A percentile compares a stretch with the other conserved stretches of the same genome.
Conservation (phyloP, 345 rosid genomes). For the Aethionema arabicum region DNA sequence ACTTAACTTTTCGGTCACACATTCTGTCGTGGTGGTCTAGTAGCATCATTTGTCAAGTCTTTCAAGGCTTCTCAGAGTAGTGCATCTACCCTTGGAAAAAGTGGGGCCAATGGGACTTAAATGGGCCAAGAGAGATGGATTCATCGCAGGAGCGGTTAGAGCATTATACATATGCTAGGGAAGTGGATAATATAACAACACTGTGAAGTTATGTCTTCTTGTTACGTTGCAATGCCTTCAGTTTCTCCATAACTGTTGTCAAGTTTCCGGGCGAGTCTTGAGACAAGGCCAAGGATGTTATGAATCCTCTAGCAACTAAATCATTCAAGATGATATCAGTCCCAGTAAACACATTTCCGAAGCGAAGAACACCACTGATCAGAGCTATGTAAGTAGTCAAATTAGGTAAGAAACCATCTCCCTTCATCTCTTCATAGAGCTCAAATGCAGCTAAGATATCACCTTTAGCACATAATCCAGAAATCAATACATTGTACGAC, state of each 20-base stretch:
- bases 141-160: too few species aligned
- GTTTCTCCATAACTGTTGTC: slow-evolving; percentile 44
- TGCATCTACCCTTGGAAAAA: too few species aligned
- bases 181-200: slow-evolving; percentile 15
- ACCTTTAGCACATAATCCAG: slow-evolving; percentile 59
- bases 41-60: too few species aligned
- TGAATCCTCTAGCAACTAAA: slow-evolving; percentile 56
- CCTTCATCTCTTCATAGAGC: slow-evolving; percentile 79
- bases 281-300: slow-evolving; percentile 36
- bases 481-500: slow-evolving; percentile 71
- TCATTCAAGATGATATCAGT: slow-evolving; percentile 57
- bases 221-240: slow-evolving; percentile 44
- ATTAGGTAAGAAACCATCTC: slow-evolving; percentile 59
- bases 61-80: too few species aligned
- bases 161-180: background rate
- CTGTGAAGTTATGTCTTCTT: slow-evolving; percentile 39
- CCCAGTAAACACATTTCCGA: slow-evolving; percentile 26
- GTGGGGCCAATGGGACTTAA: too few species aligned
- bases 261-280: slow-evolving; percentile 41
- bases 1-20: too few species aligned
- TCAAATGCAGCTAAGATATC: slow-evolving; percentile 51
- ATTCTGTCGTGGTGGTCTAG: too few species aligned
- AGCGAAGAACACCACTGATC: slow-evolving; percentile 44
- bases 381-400: slow-evolving; percentile 60
- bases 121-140: too few species aligned